Percentiles rank a stretch among this genome's conserved stretches.
Evolutionary conservation across 1,284 basidiomycete genomes (phyloP).

Genomic region (Marasmius fiardii): DNA sequence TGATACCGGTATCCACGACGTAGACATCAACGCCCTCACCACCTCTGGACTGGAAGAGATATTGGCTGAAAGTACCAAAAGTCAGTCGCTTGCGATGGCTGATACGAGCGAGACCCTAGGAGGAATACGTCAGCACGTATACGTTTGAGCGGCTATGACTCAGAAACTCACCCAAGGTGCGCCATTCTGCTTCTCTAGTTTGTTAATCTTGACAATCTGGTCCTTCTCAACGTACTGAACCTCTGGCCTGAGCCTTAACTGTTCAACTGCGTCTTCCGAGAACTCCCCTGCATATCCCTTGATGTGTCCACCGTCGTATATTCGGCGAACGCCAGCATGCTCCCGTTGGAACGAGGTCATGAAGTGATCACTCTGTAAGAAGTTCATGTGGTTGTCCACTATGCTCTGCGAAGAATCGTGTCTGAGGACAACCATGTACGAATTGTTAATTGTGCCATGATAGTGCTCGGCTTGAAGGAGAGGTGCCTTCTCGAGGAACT

Average conservation of each 20-base stretch:
- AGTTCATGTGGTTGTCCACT: slow-evolving; percentile 73
- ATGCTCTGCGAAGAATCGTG: slow-evolving; percentile 54
- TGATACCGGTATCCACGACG: slow-evolving; percentile 86
- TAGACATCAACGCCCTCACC: slow-evolving; percentile 93
- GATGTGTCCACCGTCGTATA: slow-evolving; percentile 63
- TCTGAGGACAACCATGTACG: slow-evolving; percentile 90
- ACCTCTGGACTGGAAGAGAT: slow-evolving; percentile 71
- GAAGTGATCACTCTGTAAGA: slow-evolving; percentile 57
- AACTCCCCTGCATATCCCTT: slow-evolving; percentile 89
- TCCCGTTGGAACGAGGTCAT: slow-evolving; percentile 45
- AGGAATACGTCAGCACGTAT: slow-evolving; percentile 14
- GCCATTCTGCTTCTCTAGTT: slow-evolving; percentile 58
- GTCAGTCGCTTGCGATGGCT: slow-evolving; percentile 82
- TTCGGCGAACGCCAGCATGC: slow-evolving; percentile 60
- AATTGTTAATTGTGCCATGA: slow-evolving; percentile 77
- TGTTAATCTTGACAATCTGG: slow-evolving; percentile 79
- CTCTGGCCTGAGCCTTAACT: slow-evolving; percentile 84
- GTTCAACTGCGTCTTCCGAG: slow-evolving; percentile 68
- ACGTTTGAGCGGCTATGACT: neutral
- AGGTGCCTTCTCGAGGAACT: slow-evolving; percentile 55
- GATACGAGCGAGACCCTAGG: slow-evolving; percentile 90
- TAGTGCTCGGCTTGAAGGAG: slow-evolving; percentile 51
- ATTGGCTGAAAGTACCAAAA: slow-evolving; percentile 86
- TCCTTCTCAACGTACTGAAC: slow-evolving; percentile 94
- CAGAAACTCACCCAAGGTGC: slow-evolving; percentile 84